phyloP scores from a whole-genome alignment of 768 basidiomycete genomes.

The Phaeotremella skinneri region DNA sequence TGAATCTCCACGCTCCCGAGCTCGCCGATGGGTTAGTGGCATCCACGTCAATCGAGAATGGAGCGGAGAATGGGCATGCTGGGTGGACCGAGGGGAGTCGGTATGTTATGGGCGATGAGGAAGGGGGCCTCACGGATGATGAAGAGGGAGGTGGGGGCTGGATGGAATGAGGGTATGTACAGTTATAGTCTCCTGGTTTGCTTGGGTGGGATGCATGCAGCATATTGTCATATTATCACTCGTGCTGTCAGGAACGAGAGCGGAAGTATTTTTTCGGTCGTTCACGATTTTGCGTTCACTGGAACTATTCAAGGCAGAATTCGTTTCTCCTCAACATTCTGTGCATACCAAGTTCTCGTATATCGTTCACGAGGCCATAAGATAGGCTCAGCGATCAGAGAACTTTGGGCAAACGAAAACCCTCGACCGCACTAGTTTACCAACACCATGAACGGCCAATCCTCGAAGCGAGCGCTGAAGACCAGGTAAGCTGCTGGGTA shows the following conservation, averaged over 20 bases:
- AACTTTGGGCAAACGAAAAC: too few species aligned
- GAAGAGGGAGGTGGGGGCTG: conserved; percentile 55
- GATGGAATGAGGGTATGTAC: conserved; percentile 26
- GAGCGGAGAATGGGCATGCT: conserved; percentile 63
- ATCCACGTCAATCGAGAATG: conserved; percentile 60
- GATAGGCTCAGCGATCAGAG: too few species aligned
- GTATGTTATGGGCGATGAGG: conserved; percentile 51
- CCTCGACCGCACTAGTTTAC: background rate
- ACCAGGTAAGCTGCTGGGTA: conserved; percentile 3
- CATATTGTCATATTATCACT: background rate
- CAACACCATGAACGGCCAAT: conserved; percentile 1
- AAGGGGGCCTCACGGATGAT: conserved; percentile 85
- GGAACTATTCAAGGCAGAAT: too few species aligned
- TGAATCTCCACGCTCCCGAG: conserved; percentile 34
- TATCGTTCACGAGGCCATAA: too few species aligned
- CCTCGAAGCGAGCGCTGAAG: background rate
- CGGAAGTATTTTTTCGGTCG: background rate
- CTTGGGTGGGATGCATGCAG: background rate
- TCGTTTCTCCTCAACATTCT: too few species aligned
- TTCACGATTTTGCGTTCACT: too few species aligned
- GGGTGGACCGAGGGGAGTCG: conserved; percentile 47
- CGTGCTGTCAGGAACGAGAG: background rate
- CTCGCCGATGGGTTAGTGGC: conserved; percentile 28
- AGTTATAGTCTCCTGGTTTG: too few species aligned
- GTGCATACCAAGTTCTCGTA: too few species aligned